Evolutionary conservation across 2,329 filamentous ascomycete genomes (phyloP).

Genomic region (Cytospora leucostoma): DNA sequence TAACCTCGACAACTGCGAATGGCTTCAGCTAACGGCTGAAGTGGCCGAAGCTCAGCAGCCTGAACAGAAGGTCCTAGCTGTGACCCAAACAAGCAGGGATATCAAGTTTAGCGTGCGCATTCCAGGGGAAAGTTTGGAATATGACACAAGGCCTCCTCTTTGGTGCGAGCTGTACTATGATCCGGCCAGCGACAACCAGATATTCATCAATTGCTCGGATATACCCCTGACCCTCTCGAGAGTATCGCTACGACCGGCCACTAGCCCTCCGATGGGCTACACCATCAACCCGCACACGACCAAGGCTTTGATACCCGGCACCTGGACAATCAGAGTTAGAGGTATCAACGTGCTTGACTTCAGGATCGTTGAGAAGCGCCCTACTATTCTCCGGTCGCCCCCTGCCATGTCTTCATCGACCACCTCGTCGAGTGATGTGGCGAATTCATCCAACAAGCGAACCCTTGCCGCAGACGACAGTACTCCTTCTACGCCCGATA

Average conservation of each 20-base stretch:
- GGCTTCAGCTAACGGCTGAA: constrained; percentile 58
- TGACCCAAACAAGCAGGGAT: constrained; percentile 61
- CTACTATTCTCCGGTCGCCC: constrained; percentile 37
- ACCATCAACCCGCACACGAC: constrained; percentile 45
- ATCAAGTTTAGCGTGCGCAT: constrained; percentile 62
- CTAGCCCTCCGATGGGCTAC: constrained; percentile 38
- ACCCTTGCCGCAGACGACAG: constrained; percentile 47
- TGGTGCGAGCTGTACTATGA: constrained; percentile 64
- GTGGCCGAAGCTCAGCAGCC: constrained; percentile 52
- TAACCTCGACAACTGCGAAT: constrained; percentile 55
- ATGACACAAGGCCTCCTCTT: constrained; percentile 49
- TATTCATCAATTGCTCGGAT: constrained; percentile 58
- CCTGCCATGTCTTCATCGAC: constrained; percentile 37
- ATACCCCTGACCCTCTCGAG: constrained; percentile 53
- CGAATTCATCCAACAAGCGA: constrained; percentile 54
- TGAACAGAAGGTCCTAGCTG: constrained; percentile 59
- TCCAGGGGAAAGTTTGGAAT: constrained; percentile 48
- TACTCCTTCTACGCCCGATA: constrained; percentile 40
- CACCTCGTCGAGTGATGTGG: constrained; percentile 33
- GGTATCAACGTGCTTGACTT: constrained; percentile 57
- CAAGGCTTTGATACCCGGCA: constrained; percentile 54
- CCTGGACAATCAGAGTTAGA: constrained; percentile 57
- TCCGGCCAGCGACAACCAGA: constrained; percentile 59
- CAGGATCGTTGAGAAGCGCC: constrained; percentile 57
- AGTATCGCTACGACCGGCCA: constrained; percentile 43